Evolutionary conservation across 768 basidiomycete genomes (phyloP), one percentile per base, ranked within the genome.

Genomic region (Leccinum disarticulatum): DNA sequence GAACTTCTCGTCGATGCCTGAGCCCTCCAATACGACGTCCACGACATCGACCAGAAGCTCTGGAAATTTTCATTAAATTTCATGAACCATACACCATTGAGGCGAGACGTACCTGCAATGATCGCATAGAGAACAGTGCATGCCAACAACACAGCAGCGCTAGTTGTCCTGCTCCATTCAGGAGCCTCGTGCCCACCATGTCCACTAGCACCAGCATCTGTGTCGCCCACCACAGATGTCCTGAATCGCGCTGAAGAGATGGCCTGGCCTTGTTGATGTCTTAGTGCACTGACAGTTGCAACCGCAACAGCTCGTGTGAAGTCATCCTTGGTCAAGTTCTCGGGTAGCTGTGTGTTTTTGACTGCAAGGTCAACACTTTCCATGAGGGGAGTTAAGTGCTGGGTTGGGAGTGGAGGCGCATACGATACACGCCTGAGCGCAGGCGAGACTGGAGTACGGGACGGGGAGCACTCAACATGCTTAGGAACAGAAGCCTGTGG

Each of bases 1-100:
- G 80, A 98, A 95, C 72, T 99, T 99, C 71, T 98, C 97, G 58
- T 97, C 92, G 30, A 98, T 93, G 2, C 93, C 93, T 0, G 93
- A 94, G 25, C 87, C 93, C 65, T 91, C 79, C 22, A 99, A 80
- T 11, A 98, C 87, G 46, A 94, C 90, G 71, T 99, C 97, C 9
- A 99, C 95, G 9, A 98, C 93, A 61, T 96, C 91, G 35, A 98
- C 87, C 43, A 99, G 83, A 57, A 99, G 81, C 70, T 99, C 97
- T 97, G 73, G 35, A 48, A 41, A 41, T 57, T 14, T 31, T 54
- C 9, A 6, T 22, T 60, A 22, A 70, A 35, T 56, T 52, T n/a
- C 6, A 25, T 17, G 56, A 49, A 22, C 4, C 54, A n/a, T n/a
- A 38, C 19, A 8, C 3, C 41, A 51, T 30, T 13, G 9, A 22